Evolutionary conservation across 768 basidiomycete species (phyloP).

Genomic region (Boletus edulis): DNA sequence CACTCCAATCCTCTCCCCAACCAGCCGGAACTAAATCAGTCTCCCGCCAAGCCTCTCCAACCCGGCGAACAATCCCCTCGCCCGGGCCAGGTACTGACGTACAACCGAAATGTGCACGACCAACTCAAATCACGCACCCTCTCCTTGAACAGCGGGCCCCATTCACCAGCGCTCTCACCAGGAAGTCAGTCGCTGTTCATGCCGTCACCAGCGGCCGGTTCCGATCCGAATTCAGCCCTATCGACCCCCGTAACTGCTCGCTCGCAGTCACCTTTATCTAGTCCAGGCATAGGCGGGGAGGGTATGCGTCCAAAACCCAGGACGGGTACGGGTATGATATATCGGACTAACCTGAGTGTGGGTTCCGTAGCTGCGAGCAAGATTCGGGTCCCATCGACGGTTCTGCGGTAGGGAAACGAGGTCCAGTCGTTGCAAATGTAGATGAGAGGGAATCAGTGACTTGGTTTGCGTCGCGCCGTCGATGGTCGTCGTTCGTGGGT

Average conservation of each 20-base stretch:
- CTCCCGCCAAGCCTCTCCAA: conserved; percentile 11
- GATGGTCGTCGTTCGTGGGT: conserved; percentile 13
- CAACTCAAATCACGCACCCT: conserved; percentile 27
- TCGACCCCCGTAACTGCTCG: conserved; percentile 9
- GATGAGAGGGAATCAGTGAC: not conserved
- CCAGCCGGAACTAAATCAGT: conserved; percentile 12
- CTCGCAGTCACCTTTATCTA: conserved; percentile 22
- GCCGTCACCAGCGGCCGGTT: conserved; percentile 1
- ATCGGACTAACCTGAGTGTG: conserved; percentile 38
- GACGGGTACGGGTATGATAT: conserved; percentile 70
- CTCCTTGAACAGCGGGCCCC: conserved; percentile 9
- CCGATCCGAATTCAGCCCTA: conserved; percentile 8
- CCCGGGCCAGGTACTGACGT: conserved; percentile 26
- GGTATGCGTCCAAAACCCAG: conserved; percentile 47
- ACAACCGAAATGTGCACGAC: conserved; percentile 36
- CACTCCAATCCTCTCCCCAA: not conserved
- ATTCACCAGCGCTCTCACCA: conserved; percentile 15
- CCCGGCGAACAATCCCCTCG: conserved; percentile 25
- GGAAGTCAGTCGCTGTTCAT: conserved; percentile 22
- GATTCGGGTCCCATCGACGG: conserved; percentile 37
- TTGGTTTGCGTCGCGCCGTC: not conserved
- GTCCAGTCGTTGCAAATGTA: not conserved
- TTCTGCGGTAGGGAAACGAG: conserved; percentile 12
- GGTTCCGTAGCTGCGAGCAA: conserved; percentile 28
- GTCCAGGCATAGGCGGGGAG: conserved; percentile 14